Base-by-base conservation (phyloP, 2,329 filamentous ascomycete species). In the Penicillium sp. region DNA sequence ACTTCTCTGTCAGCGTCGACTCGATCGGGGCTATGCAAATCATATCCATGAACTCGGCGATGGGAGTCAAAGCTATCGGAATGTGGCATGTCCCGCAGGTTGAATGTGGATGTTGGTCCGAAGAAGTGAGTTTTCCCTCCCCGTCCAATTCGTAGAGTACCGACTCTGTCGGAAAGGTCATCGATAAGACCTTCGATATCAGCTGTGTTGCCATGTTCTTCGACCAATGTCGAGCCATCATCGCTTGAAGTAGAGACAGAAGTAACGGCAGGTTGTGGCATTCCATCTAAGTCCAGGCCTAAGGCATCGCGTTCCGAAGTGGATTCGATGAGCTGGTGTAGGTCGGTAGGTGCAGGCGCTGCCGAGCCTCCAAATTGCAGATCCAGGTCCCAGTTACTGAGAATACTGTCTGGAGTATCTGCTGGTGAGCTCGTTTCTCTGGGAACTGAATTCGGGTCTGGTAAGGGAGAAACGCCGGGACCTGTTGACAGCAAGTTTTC, bases 61-160 rank as follows among this genome's bases (percentile, higher is more conserved):
- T 52, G 31, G 14, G 42, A 21, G 18, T 43, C 44, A 19, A 42
- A 42, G 31, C 37, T 52, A 40, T 45, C 49, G 36, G 40, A 54
- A 54, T 31, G 43, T 51, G 26, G 39, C 29, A 51, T 45, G 16
- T 66, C 62, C 1, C 67, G 28, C 13, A 72, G 47, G 29, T 68
- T 69, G 23, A 71, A 57, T 42, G 71, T 71, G 5, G 70, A 71
- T 8, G 71, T 70, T 4, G 71, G 61, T 6, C 72, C 72, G 52
- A 67, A 73, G 47, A 68, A 75, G n/a, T 65, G 65, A 6, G 71
- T 55, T 31, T 67, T 61, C 1, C 71, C 71, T 39, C 67, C 70
- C 9, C 62, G 59, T 0, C 60, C 57, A n/a, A 74, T 58, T 8
- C 68, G 68, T 11, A 75, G 57, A 13, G 65, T 66, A 3, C 72